Evolutionary conservation across 345 rosid species (phyloP).

Genomic region (Punica granatum): DNA sequence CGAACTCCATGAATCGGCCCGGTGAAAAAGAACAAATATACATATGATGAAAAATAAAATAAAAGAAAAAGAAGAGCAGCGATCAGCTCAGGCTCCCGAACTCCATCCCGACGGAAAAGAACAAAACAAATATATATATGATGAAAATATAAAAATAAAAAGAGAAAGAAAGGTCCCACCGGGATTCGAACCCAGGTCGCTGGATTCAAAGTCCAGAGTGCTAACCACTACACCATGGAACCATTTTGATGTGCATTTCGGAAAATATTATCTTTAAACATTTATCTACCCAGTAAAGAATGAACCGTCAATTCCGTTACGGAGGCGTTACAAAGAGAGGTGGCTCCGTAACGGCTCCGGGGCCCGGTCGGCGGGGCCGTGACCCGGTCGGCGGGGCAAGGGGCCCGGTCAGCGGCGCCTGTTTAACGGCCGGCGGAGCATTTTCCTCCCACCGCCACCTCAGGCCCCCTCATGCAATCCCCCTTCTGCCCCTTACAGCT

Average conservation of each 20-base stretch:
- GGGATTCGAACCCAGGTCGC: slow-evolving; percentile 98
- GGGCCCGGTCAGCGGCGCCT: too few species aligned
- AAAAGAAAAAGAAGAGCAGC: too few species aligned
- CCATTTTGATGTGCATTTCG: slow-evolving; percentile 11
- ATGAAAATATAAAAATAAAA: neutral
- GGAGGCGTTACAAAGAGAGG: too few species aligned
- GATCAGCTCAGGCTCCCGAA: too few species aligned
- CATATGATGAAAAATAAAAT: too few species aligned
- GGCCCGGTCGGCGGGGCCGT: neutral
- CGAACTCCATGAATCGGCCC: too few species aligned
- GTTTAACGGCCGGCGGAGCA: neutral
- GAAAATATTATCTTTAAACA: neutral
- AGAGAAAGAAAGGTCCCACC: slow-evolving; percentile 47
- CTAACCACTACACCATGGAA: slow-evolving; percentile 98
- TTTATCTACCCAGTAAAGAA: too few species aligned
- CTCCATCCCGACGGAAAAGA: neutral
- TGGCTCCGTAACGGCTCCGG: too few species aligned
- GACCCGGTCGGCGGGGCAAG: too few species aligned
- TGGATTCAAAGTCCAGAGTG: slow-evolving; percentile 99
- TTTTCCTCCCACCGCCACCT: neutral
- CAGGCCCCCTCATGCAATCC: neutral
- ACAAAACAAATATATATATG: neutral
- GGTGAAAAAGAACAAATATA: too few species aligned
- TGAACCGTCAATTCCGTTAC: too few species aligned
- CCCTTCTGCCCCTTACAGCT: too few species aligned